Evolutionary conservation across 2,329 filamentous ascomycete genomes (phyloP), one percentile per base, ranked within the genome.

Genomic region (Allantophomopsis lycopodina): DNA sequence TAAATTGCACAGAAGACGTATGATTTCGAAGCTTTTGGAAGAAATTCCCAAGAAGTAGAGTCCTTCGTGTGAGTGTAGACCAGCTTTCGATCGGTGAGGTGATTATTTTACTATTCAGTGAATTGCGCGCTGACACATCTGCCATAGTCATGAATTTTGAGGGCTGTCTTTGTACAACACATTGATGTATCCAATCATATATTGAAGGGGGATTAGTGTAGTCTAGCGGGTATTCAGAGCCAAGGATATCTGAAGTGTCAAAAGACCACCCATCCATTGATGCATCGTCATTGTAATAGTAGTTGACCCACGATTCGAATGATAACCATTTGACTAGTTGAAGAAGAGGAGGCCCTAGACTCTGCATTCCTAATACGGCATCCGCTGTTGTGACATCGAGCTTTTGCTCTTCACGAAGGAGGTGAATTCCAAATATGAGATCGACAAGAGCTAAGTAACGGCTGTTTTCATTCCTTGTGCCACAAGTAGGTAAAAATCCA

Each of bases 361-460:
- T 65, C 12, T 65, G 60, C 16, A 60, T 49, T 33, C 66, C 60
- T 15, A 57, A 58, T 36, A 54, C 58, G n/a, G 60, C 55, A 45
- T 71, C 66, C n/a, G 61, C 60, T 35, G 66, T 64, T 40, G 65
- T 61, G 3, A 79, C 71, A 44, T 84, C 76, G 2, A 98, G 70
- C 54, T 94, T 96, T 45, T 83, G 71, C 55, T 98, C 91, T 56
- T 98, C 89, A 0, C 83, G 71, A n/a, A 94, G 64, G 3, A 96
- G 66, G 60, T 98, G 91, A 11, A 98, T 65, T 1, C 75, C 81
- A 46, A 93, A 65, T 31, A 89, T 71, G 38, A 83, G 68, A 51
- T 83, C 73, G 54, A 80, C 63, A 28, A 82, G 68, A 40, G 76
- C 61, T 52, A 68, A 78, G 41, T 71, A 67, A 34, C 76, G 71